Percentiles rank a stretch among this genome's conserved stretches.
Evolutionary conservation across 306 rosid genomes (phyloP).

Genomic region (Trichosanthes truncata): DNA sequence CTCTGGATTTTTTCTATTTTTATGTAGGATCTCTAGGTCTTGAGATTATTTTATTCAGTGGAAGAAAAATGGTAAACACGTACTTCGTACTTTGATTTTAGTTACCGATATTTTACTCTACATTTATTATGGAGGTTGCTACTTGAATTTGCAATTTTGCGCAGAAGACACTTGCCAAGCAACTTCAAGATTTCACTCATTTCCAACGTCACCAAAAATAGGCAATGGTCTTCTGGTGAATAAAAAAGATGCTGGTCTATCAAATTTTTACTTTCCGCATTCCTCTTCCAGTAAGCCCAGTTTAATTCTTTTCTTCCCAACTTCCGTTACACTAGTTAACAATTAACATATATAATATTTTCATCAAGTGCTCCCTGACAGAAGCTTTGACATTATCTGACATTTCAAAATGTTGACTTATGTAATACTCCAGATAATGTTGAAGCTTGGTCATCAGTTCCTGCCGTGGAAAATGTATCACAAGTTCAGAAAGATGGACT

Average conservation of each 20-base stretch:
- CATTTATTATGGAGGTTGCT: background rate
- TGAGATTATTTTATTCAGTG: background rate
- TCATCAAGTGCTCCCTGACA: background rate
- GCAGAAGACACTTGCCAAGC: conserved; percentile 43
- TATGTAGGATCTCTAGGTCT: background rate
- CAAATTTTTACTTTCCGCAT: conserved; percentile 24
- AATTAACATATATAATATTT: background rate
- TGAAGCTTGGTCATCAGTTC: conserved; percentile 37
- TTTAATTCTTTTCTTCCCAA: background rate
- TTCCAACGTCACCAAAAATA: conserved; percentile 22
- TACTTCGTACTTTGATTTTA: background rate
- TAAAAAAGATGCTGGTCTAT: conserved; percentile 23
- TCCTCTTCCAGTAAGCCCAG: conserved; percentile 24
- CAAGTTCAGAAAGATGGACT: conserved; percentile 31
- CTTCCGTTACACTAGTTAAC: background rate
- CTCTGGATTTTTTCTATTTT: background rate
- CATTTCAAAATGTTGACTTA: background rate
- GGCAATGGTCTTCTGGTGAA: conserved; percentile 26
- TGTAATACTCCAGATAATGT: conserved; percentile 23
- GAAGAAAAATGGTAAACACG: background rate
- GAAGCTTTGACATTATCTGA: conserved; percentile 15
- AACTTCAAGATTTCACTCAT: conserved; percentile 30
- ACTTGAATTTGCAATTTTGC: conserved; percentile 13
- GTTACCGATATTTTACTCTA: background rate
- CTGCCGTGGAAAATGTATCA: conserved; percentile 38